Conservation (phyloP, 2,329 filamentous ascomycete genomes). For the Plectosphaerella plurivora region DNA sequence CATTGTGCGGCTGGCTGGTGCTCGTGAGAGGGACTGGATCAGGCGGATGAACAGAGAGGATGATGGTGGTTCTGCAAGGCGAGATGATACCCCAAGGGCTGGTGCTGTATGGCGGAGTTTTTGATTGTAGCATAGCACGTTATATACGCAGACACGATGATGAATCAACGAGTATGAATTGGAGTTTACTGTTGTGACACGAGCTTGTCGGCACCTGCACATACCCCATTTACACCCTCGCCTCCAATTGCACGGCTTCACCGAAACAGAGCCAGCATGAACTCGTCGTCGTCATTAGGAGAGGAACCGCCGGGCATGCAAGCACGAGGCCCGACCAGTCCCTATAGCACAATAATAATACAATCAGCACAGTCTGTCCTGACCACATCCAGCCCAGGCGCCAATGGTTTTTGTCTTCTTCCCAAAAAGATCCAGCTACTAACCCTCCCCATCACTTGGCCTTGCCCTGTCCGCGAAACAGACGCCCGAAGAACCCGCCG, state of each 20-base stretch:
- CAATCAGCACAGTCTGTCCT: neutral
- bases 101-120: constrained; percentile 43
- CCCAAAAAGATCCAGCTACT: too few relatives aligned
- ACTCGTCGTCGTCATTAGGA: too few relatives aligned
- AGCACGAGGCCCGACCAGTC: too few relatives aligned
- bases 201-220: too few relatives aligned
- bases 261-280: too few relatives aligned
- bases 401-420: too few relatives aligned
- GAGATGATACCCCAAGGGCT: constrained; percentile 25
- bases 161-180: neutral
- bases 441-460: neutral
- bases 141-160: neutral
- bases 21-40: constrained; percentile 56
- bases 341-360: neutral
- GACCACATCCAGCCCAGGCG: neutral
- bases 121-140: neutral
- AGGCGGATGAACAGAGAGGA: constrained; percentile 43
- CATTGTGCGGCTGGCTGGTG: constrained; percentile 54
- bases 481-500: constrained; percentile 22
- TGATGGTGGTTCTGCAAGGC: constrained; percentile 20
- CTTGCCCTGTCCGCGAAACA: constrained; percentile 13
- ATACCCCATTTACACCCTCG: too few relatives aligned
- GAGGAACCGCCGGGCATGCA: too few relatives aligned
- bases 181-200: too few relatives aligned
- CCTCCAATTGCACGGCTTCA: too few relatives aligned